Evolutionary conservation across 805 yeast species (phyloP), one percentile per base, ranked within the genome.

Genomic region (Ogataea neopini): DNA sequence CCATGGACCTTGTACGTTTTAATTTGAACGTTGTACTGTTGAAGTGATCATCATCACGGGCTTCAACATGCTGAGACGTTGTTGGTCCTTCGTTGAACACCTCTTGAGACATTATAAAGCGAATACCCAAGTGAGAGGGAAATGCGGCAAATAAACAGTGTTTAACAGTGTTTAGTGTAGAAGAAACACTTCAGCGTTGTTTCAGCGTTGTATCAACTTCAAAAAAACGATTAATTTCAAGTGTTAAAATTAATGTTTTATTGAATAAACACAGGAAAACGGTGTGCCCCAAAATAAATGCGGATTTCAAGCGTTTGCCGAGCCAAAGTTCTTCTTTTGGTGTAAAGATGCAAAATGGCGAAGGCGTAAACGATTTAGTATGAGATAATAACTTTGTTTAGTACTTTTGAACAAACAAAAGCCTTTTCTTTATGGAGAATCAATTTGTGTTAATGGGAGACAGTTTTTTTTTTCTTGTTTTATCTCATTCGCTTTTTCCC

Each of bases 1-100:
- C 96, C 75, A 88, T 72, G 6, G 94, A 85, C 59, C 94, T 76
- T 28, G 96, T 88, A 61, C 96, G 71, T 59, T 88, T 88, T 59
- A 88, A 70, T 58, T 81, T 82, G 64, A 85, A 88, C 3, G 92
- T 77, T 5, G 88, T 77, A 48, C 76, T 79, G 45, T 80, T 75
- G 60, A 88, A 88, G 58, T 85, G 86, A 42, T 77, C 81, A 49
- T 83, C 88, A 63, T 82, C 83, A 39, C 77, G 73, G 4, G 92
- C 90, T 51, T 84, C 86, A 17, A 86, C 79, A 48, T 79, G 83
- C 61, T 80, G 84, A 28, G 84, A 79, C 25, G 83, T 77, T 46
- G 83, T 77, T 40, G 84, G 83, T 28, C 84, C 84, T 44, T 82
- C 83, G 43, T 75, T 65, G 57, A 78, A 79, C 17, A 68, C 71